Conservation (phyloP, 2,329 filamentous ascomycete genomes). For the Colletotrichum sp. region DNA sequence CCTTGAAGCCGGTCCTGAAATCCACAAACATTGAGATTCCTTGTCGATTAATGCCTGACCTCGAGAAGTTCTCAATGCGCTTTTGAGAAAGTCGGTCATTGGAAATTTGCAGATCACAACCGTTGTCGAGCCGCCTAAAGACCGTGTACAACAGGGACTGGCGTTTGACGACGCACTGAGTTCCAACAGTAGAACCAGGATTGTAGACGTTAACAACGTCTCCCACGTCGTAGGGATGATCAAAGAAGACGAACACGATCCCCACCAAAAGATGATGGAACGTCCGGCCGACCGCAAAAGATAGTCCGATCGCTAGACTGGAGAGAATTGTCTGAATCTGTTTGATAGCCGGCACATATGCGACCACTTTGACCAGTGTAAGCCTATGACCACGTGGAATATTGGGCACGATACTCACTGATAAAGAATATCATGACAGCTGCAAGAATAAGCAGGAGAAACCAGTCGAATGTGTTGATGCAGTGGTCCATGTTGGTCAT, state of each 20-base stretch:
- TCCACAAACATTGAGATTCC: constrained; percentile 70
- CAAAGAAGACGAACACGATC: constrained; percentile 74
- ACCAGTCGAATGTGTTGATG: constrained; percentile 34
- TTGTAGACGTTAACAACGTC: constrained; percentile 71
- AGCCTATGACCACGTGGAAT: not conserved
- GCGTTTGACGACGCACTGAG: constrained; percentile 28
- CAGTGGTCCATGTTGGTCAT: constrained; percentile 33
- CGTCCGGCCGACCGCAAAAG: constrained; percentile 76
- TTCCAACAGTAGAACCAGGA: constrained; percentile 14
- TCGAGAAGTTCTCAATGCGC: constrained; percentile 74
- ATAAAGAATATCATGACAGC: constrained; percentile 32
- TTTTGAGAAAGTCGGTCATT: constrained; percentile 74
- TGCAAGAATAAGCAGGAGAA: constrained; percentile 26
- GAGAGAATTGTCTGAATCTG: constrained; percentile 29
- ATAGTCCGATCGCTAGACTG: constrained; percentile 52
- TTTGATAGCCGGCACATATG: constrained; percentile 29
- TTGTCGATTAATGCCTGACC: constrained; percentile 68
- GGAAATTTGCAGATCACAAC: constrained; percentile 31
- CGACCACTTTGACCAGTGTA: constrained; percentile 18
- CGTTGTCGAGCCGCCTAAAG: constrained; percentile 35
- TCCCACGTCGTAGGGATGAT: constrained; percentile 77
- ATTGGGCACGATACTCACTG: not conserved
- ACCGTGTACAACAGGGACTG: constrained; percentile 38
- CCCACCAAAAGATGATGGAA: constrained; percentile 75
- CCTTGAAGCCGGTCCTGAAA: constrained; percentile 72